Evolutionary conservation across 2,329 filamentous ascomycete species (phyloP).

Genomic region (Cladosporium cucumerinum): DNA sequence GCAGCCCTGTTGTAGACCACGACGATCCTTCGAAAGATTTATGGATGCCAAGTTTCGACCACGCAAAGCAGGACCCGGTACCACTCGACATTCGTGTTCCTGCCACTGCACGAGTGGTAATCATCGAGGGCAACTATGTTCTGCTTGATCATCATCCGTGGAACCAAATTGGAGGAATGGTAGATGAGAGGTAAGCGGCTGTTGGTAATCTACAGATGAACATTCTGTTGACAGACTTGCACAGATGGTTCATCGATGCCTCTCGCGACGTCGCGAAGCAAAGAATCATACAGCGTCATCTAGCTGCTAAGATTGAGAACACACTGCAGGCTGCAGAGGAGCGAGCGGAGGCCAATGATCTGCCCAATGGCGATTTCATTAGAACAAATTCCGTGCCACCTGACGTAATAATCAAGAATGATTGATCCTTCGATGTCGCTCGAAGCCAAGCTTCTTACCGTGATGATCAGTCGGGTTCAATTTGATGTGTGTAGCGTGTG

Average conservation of each 20-base stretch:
- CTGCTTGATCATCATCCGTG: not conserved
- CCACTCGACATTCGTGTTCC: slow-evolving; percentile 64
- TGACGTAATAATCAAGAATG: not conserved
- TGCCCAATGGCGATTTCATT: not conserved
- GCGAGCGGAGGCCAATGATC: slow-evolving; percentile 8
- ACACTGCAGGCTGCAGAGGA: not conserved
- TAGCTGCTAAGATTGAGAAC: slow-evolving; percentile 7
- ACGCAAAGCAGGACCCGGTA: slow-evolving; percentile 74
- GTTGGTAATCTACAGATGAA: not conserved
- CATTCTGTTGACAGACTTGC: not conserved
- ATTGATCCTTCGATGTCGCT: not conserved
- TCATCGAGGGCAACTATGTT: not conserved
- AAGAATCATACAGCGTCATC: slow-evolving; percentile 3
- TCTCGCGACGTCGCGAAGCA: slow-evolving; percentile 10
- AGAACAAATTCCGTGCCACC: not conserved
- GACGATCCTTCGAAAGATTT: slow-evolving; percentile 45
- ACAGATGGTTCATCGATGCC: not conserved
- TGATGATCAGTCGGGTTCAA: not conserved
- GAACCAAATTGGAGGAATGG: not conserved
- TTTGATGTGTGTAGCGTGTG: not conserved
- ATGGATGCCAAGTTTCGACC: slow-evolving; percentile 76
- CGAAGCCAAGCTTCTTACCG: not conserved
- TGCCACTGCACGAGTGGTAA: slow-evolving; percentile 56
- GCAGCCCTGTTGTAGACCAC: slow-evolving; percentile 47
- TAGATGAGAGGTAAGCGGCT: not conserved